A percentile compares a stretch with the other conserved stretches of the same genome.
phyloP scores from a whole-genome alignment of 495 filamentous ascomycete genomes.

The Penicillium paxilli region DNA sequence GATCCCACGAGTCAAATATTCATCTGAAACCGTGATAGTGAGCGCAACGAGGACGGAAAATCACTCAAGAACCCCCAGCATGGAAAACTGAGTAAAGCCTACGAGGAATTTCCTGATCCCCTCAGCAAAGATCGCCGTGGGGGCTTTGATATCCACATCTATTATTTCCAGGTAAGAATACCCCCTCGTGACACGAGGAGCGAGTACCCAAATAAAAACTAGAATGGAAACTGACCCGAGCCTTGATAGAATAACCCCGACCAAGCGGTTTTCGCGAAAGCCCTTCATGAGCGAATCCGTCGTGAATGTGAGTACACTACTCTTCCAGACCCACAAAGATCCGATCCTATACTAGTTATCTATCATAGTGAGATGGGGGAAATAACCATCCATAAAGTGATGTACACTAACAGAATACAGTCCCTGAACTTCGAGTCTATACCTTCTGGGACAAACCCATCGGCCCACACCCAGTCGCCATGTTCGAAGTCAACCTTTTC shows the following conservation, averaged over 20 bases:
- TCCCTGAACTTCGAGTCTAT: conserved; percentile 87
- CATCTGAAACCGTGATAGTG: conserved; percentile 21
- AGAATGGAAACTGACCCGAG: background rate
- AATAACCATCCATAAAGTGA: too few relatives aligned
- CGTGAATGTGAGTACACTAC: conserved; percentile 64
- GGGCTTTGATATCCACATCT: conserved; percentile 79
- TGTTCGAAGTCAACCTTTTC: conserved; percentile 91
- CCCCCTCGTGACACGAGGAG: background rate
- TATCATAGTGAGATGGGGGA: background rate
- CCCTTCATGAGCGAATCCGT: conserved; percentile 76
- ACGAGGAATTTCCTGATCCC: conserved; percentile 63
- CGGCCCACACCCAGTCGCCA: conserved; percentile 80
- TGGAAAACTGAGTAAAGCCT: conserved; percentile 59
- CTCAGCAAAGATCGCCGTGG: conserved; percentile 60
- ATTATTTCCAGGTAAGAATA: conserved; percentile 57
- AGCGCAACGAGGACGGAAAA: conserved; percentile 62
- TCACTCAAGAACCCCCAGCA: conserved; percentile 60
- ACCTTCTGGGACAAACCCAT: conserved; percentile 72
- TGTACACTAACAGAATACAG: conserved; percentile 35
- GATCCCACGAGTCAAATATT: background rate
- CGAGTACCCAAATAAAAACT: background rate
- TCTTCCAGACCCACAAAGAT: background rate
- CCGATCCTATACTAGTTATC: too few relatives aligned
- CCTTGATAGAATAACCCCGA: conserved; percentile 52
- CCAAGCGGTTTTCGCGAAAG: conserved; percentile 64